These are phyloP conservation scores for Wilcoxina mikolae DNA, from an alignment of 495 filamentous ascomycete genomes.

Conservation along the genomic window DNA sequence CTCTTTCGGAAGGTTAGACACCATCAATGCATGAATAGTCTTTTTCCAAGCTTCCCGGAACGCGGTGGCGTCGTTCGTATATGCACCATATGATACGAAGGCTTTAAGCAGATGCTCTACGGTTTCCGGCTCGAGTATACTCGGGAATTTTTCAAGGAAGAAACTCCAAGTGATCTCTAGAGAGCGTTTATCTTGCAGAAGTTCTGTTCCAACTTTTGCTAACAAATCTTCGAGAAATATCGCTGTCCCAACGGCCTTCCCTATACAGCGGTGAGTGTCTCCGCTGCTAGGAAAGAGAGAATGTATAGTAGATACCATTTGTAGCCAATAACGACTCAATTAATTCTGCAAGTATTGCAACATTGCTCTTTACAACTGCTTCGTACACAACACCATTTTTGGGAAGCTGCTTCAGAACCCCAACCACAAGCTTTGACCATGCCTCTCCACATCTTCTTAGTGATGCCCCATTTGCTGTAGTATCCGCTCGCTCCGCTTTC, in stretches of 20 bases:
- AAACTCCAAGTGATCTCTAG: conserved; percentile 2
- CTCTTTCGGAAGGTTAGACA: conserved; percentile 11
- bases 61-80: conserved; percentile 1
- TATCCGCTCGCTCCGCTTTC: neutral
- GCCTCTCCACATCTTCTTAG: neutral
- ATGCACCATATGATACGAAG: conserved; percentile 14
- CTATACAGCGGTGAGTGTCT: neutral
- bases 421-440: neutral
- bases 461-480: neutral
- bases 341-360: conserved; percentile 1
- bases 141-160: conserved; percentile 11
- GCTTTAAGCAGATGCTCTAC: conserved; percentile 11
- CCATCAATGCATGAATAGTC: conserved; percentile 10
- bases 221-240: neutral
- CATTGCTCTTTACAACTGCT: conserved; percentile 1
- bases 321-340: conserved; percentile 1
- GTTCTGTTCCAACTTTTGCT: neutral
- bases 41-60: conserved; percentile 17
- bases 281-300: neutral
- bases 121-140: conserved; percentile 11
- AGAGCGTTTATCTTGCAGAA: neutral
- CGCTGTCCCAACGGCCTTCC: neutral
- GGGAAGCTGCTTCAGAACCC: neutral
- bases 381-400: neutral
- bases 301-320: neutral